A percentile compares a stretch with the other conserved stretches of the same genome.
These are phyloP conservation scores for Suillus spraguei DNA, from an alignment of 768 basidiomycete genomes.

Conservation along the genomic window DNA sequence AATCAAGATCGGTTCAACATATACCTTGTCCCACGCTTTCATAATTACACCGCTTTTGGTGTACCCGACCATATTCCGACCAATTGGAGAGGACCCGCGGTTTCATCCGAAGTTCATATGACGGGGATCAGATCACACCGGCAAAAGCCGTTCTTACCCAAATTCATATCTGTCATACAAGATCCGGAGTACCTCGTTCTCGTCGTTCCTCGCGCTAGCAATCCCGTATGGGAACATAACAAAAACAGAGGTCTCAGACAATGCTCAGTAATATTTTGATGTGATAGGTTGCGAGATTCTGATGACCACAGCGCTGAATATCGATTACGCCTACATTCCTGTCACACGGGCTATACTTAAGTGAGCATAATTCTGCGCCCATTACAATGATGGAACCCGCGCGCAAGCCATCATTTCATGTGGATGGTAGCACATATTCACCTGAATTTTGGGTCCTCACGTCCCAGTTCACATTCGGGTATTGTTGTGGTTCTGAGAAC, in stretches of 20 bases:
- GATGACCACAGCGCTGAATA: neutral
- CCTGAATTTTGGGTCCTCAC: neutral
- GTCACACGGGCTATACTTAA: neutral
- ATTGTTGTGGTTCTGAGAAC: neutral
- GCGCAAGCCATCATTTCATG: neutral
- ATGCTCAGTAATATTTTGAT: neutral
- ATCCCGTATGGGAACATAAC: neutral
- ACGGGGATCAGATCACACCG: neutral
- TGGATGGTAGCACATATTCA: neutral
- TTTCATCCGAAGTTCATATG: neutral
- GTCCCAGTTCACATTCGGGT: no score
- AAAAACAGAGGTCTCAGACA: neutral
- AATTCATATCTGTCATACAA: neutral
- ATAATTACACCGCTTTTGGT: slow-evolving; percentile 1
- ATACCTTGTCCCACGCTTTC: neutral
- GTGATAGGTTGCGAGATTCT: neutral
- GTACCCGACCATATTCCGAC: neutral
- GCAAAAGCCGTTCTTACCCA: neutral
- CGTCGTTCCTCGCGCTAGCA: neutral
- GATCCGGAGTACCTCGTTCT: neutral
- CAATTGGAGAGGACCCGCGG: neutral
- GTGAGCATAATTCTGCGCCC: neutral
- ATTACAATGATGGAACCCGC: neutral
- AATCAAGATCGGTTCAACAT: neutral
- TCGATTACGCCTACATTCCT: neutral